These are phyloP conservation scores for Scutellaria barbata DNA, from an alignment of 257 asterid species.

Conservation along the genomic window DNA sequence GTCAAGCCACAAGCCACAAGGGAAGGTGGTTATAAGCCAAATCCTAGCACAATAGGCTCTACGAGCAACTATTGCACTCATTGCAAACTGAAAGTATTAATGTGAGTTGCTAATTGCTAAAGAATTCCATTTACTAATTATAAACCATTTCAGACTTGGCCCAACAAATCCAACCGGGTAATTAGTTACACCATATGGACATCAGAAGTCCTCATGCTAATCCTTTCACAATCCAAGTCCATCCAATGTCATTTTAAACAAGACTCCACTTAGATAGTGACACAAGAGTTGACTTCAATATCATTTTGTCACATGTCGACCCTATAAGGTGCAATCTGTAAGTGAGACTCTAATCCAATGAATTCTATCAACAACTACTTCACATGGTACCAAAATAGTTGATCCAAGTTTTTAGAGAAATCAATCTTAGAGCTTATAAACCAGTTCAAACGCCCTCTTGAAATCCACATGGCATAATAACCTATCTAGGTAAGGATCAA, in stretches of 20 bases:
- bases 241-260: too few species aligned
- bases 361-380: too few species aligned
- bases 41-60: neutral
- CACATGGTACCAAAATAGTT: too few species aligned
- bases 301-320: too few species aligned
- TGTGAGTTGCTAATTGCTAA: neutral
- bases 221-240: slow-evolving; percentile 4
- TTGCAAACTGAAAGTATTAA: neutral
- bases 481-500: too few species aligned
- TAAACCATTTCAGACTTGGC: neutral
- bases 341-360: too few species aligned
- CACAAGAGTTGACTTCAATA: neutral
- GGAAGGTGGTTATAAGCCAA: neutral
- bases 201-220: neutral
- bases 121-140: neutral
- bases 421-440: too few species aligned
- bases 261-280: neutral
- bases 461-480: too few species aligned
- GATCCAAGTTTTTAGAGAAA: too few species aligned
- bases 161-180: neutral
- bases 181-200: neutral
- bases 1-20: too few species aligned
- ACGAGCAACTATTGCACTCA: neutral
- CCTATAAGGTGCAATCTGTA: too few species aligned
- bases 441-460: too few species aligned